Evolutionary conservation across 2,329 filamentous ascomycete species (phyloP).

Genomic region (Cercospora sp.): DNA sequence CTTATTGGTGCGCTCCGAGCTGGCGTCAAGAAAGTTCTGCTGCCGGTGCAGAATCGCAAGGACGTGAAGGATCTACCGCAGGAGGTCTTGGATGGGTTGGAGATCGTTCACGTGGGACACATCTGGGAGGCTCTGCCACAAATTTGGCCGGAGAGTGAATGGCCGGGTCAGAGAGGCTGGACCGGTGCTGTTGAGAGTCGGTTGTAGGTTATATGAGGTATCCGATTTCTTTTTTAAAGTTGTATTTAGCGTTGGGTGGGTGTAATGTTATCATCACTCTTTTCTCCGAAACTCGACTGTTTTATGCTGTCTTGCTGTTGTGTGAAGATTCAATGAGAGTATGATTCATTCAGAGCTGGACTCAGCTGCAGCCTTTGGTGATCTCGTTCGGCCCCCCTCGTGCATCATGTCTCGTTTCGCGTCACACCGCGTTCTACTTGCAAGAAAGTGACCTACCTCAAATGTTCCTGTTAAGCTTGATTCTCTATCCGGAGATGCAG

Average conservation of each 20-base stretch:
- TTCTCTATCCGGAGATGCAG: background rate
- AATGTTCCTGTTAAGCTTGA: background rate
- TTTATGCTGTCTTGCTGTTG: background rate
- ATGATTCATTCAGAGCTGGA: background rate
- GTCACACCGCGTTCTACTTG: background rate
- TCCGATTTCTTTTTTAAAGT: background rate
- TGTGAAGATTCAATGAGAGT: background rate
- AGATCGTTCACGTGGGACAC: constrained; percentile 86
- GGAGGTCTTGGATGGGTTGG: constrained; percentile 82
- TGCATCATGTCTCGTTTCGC: background rate
- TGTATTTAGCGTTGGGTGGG: background rate
- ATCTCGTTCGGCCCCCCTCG: background rate
- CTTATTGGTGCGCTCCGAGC: constrained; percentile 90
- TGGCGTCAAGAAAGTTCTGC: constrained; percentile 88
- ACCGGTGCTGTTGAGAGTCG: constrained; percentile 68
- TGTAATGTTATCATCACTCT: background rate
- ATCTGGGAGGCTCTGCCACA: constrained; percentile 91
- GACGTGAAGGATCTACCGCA: constrained; percentile 86
- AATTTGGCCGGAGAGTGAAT: constrained; percentile 88
- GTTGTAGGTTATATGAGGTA: constrained; percentile 52
- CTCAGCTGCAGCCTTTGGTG: background rate
- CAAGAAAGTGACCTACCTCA: background rate
- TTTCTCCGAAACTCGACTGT: background rate
- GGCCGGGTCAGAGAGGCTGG: constrained; percentile 72
- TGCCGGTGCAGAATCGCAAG: constrained; percentile 86